phyloP scores from a whole-genome alignment of 768 basidiomycete species.

The Boletus vinaceobasis region DNA sequence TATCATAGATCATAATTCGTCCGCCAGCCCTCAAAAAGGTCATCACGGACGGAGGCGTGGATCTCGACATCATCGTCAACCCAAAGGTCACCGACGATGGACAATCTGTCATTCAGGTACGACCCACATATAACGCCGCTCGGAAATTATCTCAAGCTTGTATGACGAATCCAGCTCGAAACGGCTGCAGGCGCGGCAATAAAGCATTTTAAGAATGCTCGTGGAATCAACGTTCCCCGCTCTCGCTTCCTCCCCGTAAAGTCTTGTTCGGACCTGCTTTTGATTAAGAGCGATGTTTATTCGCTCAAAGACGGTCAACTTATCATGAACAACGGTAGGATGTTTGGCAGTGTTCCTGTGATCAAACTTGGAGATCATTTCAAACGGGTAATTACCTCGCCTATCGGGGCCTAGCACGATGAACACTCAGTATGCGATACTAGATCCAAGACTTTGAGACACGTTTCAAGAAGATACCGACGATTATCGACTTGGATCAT shows the following conservation, averaged over 20 bases:
- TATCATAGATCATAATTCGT: not conserved
- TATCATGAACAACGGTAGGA: slow-evolving; percentile 75
- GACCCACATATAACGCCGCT: not conserved
- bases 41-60: slow-evolving; percentile 83
- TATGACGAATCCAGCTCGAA: slow-evolving; percentile 52
- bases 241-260: slow-evolving; percentile 91
- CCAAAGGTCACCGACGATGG: slow-evolving; percentile 86
- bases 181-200: slow-evolving; percentile 92
- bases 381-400: slow-evolving; percentile 68
- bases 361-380: slow-evolving; percentile 97
- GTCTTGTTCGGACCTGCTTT: slow-evolving; percentile 81
- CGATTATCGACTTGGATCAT: slow-evolving; percentile 89
- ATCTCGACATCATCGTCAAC: slow-evolving; percentile 95
- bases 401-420: not conserved
- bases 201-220: slow-evolving; percentile 90
- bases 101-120: slow-evolving; percentile 74
- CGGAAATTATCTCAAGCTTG: slow-evolving; percentile 4
- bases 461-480: slow-evolving; percentile 92
- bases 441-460: slow-evolving; percentile 88
- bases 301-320: slow-evolving; percentile 85
- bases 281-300: slow-evolving; percentile 93
- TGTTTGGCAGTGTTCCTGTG: slow-evolving; percentile 89
- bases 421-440: not conserved
- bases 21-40: slow-evolving; percentile 77
- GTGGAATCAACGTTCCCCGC: slow-evolving; percentile 93